Evolutionary conservation across 2,329 filamentous ascomycete genomes (phyloP), one percentile per base, ranked within the genome.

Genomic region (Pseudodiploospora longispora): DNA sequence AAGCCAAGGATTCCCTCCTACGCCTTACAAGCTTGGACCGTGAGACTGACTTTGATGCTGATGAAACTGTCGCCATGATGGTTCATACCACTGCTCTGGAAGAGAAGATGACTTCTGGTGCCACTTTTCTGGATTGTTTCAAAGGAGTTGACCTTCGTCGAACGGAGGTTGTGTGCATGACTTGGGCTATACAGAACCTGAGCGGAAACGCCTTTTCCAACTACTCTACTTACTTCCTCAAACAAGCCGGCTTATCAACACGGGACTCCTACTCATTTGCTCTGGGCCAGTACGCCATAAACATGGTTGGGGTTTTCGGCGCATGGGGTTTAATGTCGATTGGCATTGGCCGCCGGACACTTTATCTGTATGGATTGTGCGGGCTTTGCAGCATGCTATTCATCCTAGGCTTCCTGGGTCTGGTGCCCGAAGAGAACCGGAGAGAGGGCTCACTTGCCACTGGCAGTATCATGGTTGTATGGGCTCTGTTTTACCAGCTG

Each of bases 31-130:
- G 74, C 54, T 54, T 71, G 10, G 68, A 80, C 50, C 69, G 71
- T 43, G 82, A 87, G 48, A 82, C 79, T 1, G 76, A 83, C 48
- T 90, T 93, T 54, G 78, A 94, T 56, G 78, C 85, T 8, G 85
- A 94, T 50, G 87, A 93, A 65, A 93, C 87, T 0, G 73, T 95
- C 40, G 82, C 86, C 55, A 94, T 95, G 87, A 95, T 95, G 85
- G 80, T 88, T 1, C 87, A 94, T 59, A 95, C 88, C 1, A 90
- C 85, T 1, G 83, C 84, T 0, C 69, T 94, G 8, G 89, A 95
- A 61, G 75, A 86, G 58, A 75, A 77, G 63, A 85, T 88, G 42
- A 89, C 85, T 4, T 67, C 69, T 6, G 87, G 87, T 30, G 79
- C 85, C 5, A 81, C 74, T 42, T 95, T 93, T 62, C 65, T 77